A percentile compares a stretch with the other conserved stretches of the same genome.
Evolutionary conservation across 2,329 filamentous ascomycete species (phyloP).

Genomic region (Venturia oleaginea): DNA sequence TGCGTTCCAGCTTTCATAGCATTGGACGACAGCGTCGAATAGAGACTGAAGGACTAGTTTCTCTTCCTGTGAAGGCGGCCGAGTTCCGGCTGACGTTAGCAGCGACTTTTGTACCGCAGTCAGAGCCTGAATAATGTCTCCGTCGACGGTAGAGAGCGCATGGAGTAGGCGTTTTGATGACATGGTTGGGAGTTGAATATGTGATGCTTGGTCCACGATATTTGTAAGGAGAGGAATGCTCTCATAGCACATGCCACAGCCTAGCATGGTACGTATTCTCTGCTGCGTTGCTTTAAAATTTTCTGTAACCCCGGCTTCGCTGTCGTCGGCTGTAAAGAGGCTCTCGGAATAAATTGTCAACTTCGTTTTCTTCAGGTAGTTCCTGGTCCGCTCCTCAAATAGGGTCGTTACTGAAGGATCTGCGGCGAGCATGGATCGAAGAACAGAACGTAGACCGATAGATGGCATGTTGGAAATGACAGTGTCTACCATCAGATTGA

Average conservation of each 20-base stretch:
- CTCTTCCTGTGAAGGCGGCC: constrained; percentile 18
- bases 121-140: constrained; percentile 29
- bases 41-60: not conserved
- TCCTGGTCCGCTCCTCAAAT: constrained; percentile 25
- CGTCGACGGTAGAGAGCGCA: constrained; percentile 26
- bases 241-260: constrained; percentile 26
- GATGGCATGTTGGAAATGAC: constrained; percentile 35
- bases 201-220: constrained; percentile 20
- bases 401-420: constrained; percentile 24
- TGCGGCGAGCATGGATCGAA: constrained; percentile 25
- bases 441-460: constrained; percentile 32
- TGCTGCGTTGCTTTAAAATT: constrained; percentile 17
- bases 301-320: not conserved
- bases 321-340: not conserved
- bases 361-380: constrained; percentile 22
- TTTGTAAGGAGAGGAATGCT: constrained; percentile 17
- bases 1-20: not conserved
- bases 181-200: not conserved
- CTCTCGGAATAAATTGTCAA: not conserved
- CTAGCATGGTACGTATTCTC: constrained; percentile 25
- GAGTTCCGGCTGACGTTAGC: constrained; percentile 17
- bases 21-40: not conserved
- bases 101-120: constrained; percentile 29
- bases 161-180: constrained; percentile 15
- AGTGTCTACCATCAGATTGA: constrained; percentile 41